Evolutionary conservation across 192 early-diverging fungal genomes (phyloP).

Genomic region (Geranomyces michiganensis): DNA sequence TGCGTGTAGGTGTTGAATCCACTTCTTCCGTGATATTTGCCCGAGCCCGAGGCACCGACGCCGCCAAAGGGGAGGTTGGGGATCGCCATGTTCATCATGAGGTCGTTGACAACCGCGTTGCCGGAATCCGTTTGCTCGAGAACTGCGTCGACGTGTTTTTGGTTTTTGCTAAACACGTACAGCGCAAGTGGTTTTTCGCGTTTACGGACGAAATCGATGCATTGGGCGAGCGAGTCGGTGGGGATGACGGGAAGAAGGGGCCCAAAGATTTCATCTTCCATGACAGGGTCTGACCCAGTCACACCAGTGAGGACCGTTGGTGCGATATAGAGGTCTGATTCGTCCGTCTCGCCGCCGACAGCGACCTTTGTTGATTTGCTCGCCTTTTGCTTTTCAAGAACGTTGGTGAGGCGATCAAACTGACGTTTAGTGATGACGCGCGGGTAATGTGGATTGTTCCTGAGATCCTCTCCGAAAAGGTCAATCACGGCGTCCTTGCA

Average conservation of each 20-base stretch:
- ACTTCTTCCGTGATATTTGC: constrained; percentile 77
- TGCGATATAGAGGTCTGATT: constrained; percentile 69
- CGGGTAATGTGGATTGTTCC: constrained; percentile 56
- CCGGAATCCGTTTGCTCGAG: constrained; percentile 75
- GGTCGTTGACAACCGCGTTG: constrained; percentile 77
- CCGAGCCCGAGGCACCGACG: constrained; percentile 82
- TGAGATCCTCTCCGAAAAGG: constrained; percentile 44
- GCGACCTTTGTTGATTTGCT: constrained; percentile 41
- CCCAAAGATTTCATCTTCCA: constrained; percentile 91
- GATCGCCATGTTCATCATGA: constrained; percentile 63
- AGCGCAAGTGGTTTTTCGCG: constrained; percentile 77
- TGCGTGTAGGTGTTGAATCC: constrained; percentile 85
- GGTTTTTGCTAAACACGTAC: constrained; percentile 69
- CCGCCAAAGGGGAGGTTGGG: constrained; percentile 82
- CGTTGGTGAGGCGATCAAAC: constrained; percentile 63
- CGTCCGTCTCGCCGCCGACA: constrained; percentile 59
- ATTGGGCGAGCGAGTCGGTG: constrained; percentile 42
- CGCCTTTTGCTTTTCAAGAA: constrained; percentile 53
- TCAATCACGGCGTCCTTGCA: constrained; percentile 42
- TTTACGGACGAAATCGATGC: constrained; percentile 35
- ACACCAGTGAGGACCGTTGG: constrained; percentile 82
- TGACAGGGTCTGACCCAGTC: constrained; percentile 49
- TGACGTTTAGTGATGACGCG: constrained; percentile 77
- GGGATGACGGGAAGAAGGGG: constrained; percentile 82
- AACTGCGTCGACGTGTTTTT: constrained; percentile 58